These are phyloP conservation scores for Penicillium cataractarum DNA, from an alignment of 495 filamentous ascomycete species.

Conservation along the genomic window DNA sequence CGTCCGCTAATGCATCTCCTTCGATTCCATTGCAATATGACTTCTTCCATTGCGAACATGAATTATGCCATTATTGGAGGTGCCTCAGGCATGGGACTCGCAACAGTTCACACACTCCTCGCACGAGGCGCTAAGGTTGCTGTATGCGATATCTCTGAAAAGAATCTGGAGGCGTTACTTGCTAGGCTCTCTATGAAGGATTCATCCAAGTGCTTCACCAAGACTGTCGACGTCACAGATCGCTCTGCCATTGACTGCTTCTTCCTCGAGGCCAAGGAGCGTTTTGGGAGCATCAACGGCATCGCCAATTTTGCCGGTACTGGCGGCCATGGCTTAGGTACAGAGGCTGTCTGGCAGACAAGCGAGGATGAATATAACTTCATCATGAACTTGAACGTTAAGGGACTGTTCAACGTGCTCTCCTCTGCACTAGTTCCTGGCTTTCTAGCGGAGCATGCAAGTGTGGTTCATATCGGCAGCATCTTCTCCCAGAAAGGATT, in stretches of 20 bases:
- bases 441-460: background rate
- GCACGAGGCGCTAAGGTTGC: background rate
- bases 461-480: conserved; percentile 1
- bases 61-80: background rate
- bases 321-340: background rate
- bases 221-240: background rate
- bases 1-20: no score
- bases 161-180: background rate
- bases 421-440: background rate
- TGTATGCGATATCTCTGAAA: background rate
- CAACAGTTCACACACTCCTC: background rate
- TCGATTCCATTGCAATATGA: background rate
- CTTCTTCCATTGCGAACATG: conserved; percentile 13
- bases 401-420: conserved; percentile 1
- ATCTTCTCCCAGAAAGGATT: conserved; percentile 1
- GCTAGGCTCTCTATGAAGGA: background rate
- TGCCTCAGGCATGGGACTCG: conserved; percentile 1
- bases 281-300: background rate
- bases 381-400: conserved; percentile 3
- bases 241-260: background rate
- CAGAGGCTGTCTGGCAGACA: background rate
- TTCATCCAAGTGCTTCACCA: background rate
- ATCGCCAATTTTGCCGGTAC: conserved; percentile 1
- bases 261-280: background rate
- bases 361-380: background rate